Percentiles rank a stretch among this genome's conserved stretches.
These are phyloP conservation scores for Yarrowia galli DNA, from an alignment of 1,139 yeast species.

Conservation along the genomic window DNA sequence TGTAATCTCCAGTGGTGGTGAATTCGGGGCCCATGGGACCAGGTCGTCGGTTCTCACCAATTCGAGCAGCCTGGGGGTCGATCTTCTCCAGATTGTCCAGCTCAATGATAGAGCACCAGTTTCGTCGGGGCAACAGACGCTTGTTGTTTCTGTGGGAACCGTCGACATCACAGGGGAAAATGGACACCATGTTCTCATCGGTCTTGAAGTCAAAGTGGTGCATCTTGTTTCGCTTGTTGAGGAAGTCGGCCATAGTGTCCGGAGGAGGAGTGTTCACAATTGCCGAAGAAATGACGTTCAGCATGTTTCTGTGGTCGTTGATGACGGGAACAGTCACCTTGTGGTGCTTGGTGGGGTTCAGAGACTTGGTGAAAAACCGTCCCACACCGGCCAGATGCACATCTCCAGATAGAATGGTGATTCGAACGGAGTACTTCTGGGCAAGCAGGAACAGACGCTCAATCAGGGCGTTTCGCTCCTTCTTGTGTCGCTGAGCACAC, in stretches of 20 bases:
- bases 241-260: slow-evolving; percentile 74
- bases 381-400: slow-evolving; percentile 91
- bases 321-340: slow-evolving; percentile 61
- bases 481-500: slow-evolving; percentile 87
- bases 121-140: slow-evolving; percentile 77
- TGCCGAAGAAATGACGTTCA: slow-evolving; percentile 87
- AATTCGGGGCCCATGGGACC: slow-evolving; percentile 25
- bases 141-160: slow-evolving; percentile 62
- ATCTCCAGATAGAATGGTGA: slow-evolving; percentile 89
- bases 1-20: slow-evolving; percentile 14
- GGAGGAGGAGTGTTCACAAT: slow-evolving; percentile 95
- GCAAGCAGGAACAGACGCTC: slow-evolving; percentile 68
- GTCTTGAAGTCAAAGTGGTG: slow-evolving; percentile 68
- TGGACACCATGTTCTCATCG: slow-evolving; percentile 80
- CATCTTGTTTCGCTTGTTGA: slow-evolving; percentile 68
- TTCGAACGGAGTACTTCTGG: slow-evolving; percentile 66
- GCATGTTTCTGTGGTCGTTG: slow-evolving; percentile 75
- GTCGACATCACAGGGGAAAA: slow-evolving; percentile 69
- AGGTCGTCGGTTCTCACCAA: slow-evolving; percentile 30
- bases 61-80: slow-evolving; percentile 26
- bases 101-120: slow-evolving; percentile 60
- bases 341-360: slow-evolving; percentile 46
- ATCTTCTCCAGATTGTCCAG: slow-evolving; percentile 25
- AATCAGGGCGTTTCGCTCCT: slow-evolving; percentile 72
- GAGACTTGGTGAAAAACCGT: slow-evolving; percentile 66